phyloP scores from a whole-genome alignment of 164 flowering plant genomes.

The Vitis riparia region DNA sequence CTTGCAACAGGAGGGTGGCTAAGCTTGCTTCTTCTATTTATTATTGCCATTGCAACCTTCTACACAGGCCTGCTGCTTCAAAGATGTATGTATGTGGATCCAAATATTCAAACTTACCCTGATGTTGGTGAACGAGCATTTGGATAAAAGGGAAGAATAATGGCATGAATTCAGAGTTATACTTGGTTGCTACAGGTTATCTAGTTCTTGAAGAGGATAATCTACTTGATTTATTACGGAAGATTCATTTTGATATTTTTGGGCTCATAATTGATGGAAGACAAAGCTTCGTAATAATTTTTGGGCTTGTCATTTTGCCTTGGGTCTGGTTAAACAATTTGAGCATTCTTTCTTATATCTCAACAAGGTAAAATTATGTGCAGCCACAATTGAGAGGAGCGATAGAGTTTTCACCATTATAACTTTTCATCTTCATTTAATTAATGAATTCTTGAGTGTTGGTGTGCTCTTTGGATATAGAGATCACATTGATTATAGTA shows the following conservation, averaged over 20 bases:
- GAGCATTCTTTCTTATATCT: slow-evolving; percentile 22
- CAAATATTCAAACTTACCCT: slow-evolving; percentile 11
- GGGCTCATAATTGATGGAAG: slow-evolving; percentile 3
- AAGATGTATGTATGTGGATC: slow-evolving; percentile 11
- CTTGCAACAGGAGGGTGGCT: slow-evolving; percentile 1
- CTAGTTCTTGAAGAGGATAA: slow-evolving; percentile 17
- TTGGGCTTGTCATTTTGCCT: slow-evolving; percentile 39
- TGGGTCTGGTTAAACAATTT: slow-evolving; percentile 37
- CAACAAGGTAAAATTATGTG: slow-evolving; percentile 4
- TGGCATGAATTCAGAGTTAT: background rate
- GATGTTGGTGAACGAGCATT: slow-evolving; percentile 10
- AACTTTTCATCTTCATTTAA: too few relatives aligned
- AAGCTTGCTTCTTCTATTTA: slow-evolving; percentile 5
- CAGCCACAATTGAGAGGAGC: too few relatives aligned
- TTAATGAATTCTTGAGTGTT: too few relatives aligned
- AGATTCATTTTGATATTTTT: slow-evolving; percentile 4
- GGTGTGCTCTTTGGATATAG: too few relatives aligned
- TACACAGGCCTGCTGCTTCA: slow-evolving; percentile 16
- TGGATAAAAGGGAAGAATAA: background rate
- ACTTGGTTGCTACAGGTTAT: background rate
- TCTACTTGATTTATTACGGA: slow-evolving; percentile 15
- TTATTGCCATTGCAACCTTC: background rate
- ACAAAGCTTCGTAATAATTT: slow-evolving; percentile 8
- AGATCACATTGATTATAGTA: too few relatives aligned
- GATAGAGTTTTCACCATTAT: too few relatives aligned